Evolutionary conservation across 192 early-diverging fungal species (phyloP).

Genomic region (Rhizoclosmatium sp.): DNA sequence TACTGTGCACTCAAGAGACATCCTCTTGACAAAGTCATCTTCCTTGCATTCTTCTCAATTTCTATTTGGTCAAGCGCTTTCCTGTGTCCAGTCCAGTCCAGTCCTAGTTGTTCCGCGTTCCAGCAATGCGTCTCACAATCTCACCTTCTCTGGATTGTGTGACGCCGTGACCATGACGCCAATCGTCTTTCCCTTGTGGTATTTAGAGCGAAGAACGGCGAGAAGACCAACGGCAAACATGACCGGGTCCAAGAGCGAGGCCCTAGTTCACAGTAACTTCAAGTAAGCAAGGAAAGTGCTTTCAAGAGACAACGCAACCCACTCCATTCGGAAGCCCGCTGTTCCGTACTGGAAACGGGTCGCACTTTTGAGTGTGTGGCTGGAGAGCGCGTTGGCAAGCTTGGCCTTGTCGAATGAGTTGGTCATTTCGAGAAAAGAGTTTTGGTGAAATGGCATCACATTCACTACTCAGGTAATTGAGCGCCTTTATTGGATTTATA

Average conservation of each 20-base stretch:
- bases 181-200: constrained; percentile 81
- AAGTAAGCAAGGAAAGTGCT: neutral
- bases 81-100: too few relatives aligned
- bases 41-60: too few relatives aligned
- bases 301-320: constrained; percentile 13
- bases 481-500: too few relatives aligned
- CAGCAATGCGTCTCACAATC: neutral
- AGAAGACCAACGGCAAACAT: constrained; percentile 93
- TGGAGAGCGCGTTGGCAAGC: constrained; percentile 17
- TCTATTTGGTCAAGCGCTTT: too few relatives aligned
- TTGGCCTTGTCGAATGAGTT: neutral
- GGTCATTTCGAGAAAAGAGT: too few relatives aligned
- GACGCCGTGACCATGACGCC: constrained; percentile 99
- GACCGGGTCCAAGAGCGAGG: constrained; percentile 87
- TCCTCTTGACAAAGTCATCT: too few relatives aligned
- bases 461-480: too few relatives aligned
- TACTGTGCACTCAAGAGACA: neutral
- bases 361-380: neutral
- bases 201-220: constrained; percentile 90
- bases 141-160: constrained; percentile 91
- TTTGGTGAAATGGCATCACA: too few relatives aligned
- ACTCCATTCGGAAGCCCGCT: constrained; percentile 96
- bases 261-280: constrained; percentile 52
- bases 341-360: constrained; percentile 79
- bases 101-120: too few relatives aligned